Conservation (phyloP, 2,329 filamentous ascomycete species). For the Aspergillus novoparasiticus region DNA sequence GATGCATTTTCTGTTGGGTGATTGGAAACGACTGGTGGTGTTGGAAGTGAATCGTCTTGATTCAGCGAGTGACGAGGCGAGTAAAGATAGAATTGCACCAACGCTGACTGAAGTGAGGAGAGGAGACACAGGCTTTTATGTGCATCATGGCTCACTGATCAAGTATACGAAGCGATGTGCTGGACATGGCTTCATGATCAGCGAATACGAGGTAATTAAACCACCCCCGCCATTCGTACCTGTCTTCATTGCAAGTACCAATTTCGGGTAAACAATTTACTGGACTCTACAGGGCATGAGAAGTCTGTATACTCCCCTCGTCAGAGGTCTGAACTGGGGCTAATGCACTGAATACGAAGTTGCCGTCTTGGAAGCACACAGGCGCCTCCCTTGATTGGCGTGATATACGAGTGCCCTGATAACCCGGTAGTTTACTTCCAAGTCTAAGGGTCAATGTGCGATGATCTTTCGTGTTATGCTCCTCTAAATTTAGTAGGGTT, state of each 20-base stretch:
- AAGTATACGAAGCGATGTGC: background rate
- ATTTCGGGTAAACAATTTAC: background rate
- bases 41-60: background rate
- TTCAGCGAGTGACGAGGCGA: background rate
- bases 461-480: background rate
- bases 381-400: background rate
- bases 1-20: slow-evolving; percentile 26
- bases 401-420: background rate
- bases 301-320: slow-evolving; percentile 39
- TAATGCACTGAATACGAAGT: slow-evolving; percentile 1
- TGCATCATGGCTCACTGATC: background rate
- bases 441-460: background rate
- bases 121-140: background rate
- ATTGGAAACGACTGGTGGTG: background rate
- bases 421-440: background rate
- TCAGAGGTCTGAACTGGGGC: slow-evolving; percentile 42
- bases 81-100: background rate
- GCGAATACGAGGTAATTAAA: background rate
- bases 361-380: background rate
- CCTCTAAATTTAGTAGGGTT: background rate
- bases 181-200: background rate
- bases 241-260: background rate
- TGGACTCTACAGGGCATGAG: background rate
- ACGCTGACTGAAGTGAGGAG: background rate
- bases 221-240: background rate